A percentile compares a stretch with the other conserved stretches of the same genome.
Conservation (phyloP, 1,284 basidiomycete genomes). For the Tylopilus sp. region DNA sequence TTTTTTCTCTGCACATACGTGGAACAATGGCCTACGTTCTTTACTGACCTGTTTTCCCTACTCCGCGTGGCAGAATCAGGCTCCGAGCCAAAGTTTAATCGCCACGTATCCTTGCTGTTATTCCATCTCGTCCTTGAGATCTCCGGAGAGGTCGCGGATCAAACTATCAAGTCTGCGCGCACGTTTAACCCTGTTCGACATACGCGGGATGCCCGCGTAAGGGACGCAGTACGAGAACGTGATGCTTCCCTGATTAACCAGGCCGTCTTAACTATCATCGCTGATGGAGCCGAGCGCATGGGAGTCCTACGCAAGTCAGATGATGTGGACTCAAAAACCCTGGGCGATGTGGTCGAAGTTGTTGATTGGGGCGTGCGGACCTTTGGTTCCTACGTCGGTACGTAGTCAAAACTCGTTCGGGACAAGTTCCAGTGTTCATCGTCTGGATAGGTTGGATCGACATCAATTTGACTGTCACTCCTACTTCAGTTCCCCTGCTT, state of each 20-base stretch:
- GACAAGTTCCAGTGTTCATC: slow-evolving; percentile 7
- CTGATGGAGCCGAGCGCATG: slow-evolving; percentile 68
- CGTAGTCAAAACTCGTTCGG: slow-evolving; percentile 36
- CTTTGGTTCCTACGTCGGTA: slow-evolving; percentile 92
- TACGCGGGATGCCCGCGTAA: slow-evolving; percentile 74
- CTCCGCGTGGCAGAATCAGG: slow-evolving; percentile 59
- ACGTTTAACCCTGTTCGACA: slow-evolving; percentile 67
- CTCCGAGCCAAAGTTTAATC: slow-evolving; percentile 62
- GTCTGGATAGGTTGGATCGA: slow-evolving; percentile 87
- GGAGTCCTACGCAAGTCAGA: slow-evolving; percentile 50
- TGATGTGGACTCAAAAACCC: slow-evolving; percentile 42
- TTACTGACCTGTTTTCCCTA: slow-evolving; percentile 73
- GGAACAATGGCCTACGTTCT: slow-evolving; percentile 79
- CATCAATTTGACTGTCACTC: slow-evolving; percentile 93
- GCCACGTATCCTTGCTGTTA: slow-evolving; percentile 79
- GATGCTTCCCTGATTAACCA: slow-evolving; percentile 89
- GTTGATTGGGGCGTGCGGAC: slow-evolving; percentile 89
- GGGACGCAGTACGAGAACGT: slow-evolving; percentile 86
- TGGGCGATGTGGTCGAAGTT: slow-evolving; percentile 69
- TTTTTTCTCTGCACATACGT: slow-evolving; percentile 91
- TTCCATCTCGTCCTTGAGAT: slow-evolving; percentile 89
- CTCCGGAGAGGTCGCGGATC: slow-evolving; percentile 89
- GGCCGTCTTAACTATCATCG: slow-evolving; percentile 80
- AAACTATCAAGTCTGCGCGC: slow-evolving; percentile 82
- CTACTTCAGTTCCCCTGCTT: slow-evolving; percentile 81